Evolutionary conservation across 192 early-diverging fungal genomes (phyloP).

Genomic region (Diversispora eburnea): DNA sequence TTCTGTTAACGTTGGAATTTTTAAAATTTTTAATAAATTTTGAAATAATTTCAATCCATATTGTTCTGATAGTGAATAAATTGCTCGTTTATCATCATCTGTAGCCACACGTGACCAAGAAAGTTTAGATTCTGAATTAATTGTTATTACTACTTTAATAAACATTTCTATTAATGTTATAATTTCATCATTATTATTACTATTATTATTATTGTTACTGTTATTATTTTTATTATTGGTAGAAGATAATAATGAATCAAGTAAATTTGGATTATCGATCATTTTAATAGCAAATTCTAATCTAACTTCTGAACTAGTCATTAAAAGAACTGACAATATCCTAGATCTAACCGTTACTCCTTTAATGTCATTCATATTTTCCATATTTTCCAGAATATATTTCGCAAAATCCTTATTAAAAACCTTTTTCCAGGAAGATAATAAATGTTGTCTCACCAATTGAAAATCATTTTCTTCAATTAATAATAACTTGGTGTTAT

Average conservation of each 20-base stretch:
- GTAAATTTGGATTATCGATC: neutral
- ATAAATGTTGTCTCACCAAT: neutral
- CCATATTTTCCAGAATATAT: conserved; percentile 24
- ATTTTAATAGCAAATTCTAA: conserved; percentile 9
- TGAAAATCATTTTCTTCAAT: neutral
- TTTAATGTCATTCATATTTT: neutral
- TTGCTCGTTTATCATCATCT: no score
- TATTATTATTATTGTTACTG: neutral
- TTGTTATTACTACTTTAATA: no score
- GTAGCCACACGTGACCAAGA: no score
- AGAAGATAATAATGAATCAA: neutral
- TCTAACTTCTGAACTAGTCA: neutral
- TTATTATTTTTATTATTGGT: neutral
- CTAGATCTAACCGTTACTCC: neutral
- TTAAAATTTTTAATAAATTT: no score
- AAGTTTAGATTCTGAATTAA: no score
- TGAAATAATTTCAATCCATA: no score
- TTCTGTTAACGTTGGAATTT: no score
- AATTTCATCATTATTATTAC: no score
- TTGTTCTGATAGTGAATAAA: no score
- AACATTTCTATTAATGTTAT: no score
- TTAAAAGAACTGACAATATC: conserved; percentile 20
- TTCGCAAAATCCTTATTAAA: neutral
- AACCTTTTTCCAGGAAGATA: neutral
- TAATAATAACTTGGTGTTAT: neutral